Evolutionary conservation across 768 basidiomycete genomes (phyloP).

Genomic region (Termitomyces sp.): DNA sequence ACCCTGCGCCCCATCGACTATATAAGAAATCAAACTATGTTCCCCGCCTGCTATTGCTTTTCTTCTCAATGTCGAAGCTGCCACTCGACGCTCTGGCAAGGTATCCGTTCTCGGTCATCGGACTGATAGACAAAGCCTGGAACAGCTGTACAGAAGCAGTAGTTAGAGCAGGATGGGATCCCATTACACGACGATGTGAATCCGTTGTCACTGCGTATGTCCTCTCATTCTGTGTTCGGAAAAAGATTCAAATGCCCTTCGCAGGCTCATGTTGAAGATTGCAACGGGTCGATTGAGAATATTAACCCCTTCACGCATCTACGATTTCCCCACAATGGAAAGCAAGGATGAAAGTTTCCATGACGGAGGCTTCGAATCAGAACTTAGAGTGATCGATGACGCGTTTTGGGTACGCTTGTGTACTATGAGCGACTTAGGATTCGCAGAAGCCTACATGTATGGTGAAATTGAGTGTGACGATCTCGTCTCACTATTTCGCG

Average conservation of each 20-base stretch:
- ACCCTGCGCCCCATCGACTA: conserved; percentile 15
- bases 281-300: neutral
- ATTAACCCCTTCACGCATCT: neutral
- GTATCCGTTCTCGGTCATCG: neutral
- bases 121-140: neutral
- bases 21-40: neutral
- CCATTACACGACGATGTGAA: neutral
- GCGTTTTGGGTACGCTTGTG: conserved; percentile 56
- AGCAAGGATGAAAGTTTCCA: too few relatives aligned
- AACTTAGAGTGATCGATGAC: conserved; percentile 32
- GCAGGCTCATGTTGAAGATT: neutral
- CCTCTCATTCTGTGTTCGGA: neutral
- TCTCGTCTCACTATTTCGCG: conserved; percentile 59
- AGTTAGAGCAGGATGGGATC: neutral
- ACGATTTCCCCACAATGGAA: neutral
- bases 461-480: conserved; percentile 68
- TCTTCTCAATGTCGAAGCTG: neutral
- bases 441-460: conserved; percentile 76
- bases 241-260: neutral
- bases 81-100: neutral
- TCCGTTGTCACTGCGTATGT: neutral
- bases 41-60: neutral
- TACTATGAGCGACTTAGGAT: conserved; percentile 63
- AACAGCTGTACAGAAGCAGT: neutral
- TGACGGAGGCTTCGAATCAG: neutral